Evolutionary conservation across 495 filamentous ascomycete species (phyloP), one percentile per base, ranked within the genome.

Genomic region (Annulohypoxylon bovei): DNA sequence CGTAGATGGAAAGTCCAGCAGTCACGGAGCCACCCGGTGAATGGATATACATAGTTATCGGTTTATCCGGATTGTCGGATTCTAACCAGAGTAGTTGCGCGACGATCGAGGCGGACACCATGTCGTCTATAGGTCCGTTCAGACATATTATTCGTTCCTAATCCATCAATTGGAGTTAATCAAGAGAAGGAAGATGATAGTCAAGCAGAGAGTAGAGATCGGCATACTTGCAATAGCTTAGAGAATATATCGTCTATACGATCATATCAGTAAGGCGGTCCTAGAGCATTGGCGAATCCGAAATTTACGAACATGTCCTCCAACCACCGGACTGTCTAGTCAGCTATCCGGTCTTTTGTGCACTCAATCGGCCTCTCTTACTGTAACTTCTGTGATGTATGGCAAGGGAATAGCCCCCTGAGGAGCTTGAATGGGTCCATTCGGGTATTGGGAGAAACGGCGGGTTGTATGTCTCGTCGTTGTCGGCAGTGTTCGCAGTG

Each of bases 71-170:
- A 80, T 92, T 92, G 74, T 98, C 95, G 68, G 95, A 95, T 87
- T 99, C 95, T 76, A 98, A 93, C 86, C 94, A 98, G 67, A 99
- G 91, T 65, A 99, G 89, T 77, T 99, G 95, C 1, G 95, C 93
- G 22, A 98, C 95, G 71, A 97, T 92, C 53, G 92, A 91, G 30
- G 96, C 93, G 40, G 93, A 97, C 53, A 94, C 86, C 18, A 85
- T 88, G 72, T 97, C 93, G 82, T 98, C 90, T 64, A 99, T 95
- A 72, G 89, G 82, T 71, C 95, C 95, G 76, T 97, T 98, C 30
- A 99, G 89, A 74, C 92, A 98, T 75, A 99, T 86, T 77, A 99
- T 98, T 64, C 95, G 93, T 84, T 99, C 95, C 88, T 93, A 67
- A 12, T 23, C 11, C 23, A 62, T 71, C 56, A 74, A 20, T 54